Percentiles rank a stretch among this genome's conserved stretches.
Conservation (phyloP, 305 asterid genomes). For the Plantago lanceolata region DNA sequence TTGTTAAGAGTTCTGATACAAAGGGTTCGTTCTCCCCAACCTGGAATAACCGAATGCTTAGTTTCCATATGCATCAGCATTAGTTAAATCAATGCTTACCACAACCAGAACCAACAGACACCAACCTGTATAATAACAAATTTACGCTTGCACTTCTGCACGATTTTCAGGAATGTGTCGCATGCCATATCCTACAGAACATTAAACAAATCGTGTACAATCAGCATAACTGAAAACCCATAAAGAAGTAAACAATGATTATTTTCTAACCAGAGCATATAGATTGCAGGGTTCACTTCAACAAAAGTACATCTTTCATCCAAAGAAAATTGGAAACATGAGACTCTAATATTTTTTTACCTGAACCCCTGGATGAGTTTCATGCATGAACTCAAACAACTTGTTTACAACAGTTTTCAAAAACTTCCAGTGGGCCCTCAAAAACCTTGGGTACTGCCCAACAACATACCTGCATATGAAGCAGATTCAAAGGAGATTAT, state of each 20-base stretch:
- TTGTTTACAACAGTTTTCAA: conserved; percentile 97
- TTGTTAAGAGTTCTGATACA: conserved; percentile 85
- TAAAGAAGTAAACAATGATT: not conserved
- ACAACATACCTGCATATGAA: conserved; percentile 83
- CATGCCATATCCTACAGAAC: conserved; percentile 96
- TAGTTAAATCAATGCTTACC: not conserved
- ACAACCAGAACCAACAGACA: not conserved
- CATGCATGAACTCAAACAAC: conserved; percentile 98
- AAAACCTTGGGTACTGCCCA: conserved; percentile 96
- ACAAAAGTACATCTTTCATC: conserved; percentile 4
- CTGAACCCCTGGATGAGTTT: conserved; percentile 99
- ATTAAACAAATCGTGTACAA: no score
- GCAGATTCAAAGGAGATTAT: not conserved
- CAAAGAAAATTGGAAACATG: conserved; percentile 13
- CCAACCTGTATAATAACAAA: conserved; percentile 86
- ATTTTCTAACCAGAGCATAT: no score
- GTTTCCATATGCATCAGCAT: conserved; percentile 7
- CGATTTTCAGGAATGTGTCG: conserved; percentile 94
- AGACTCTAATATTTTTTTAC: conserved; percentile 31
- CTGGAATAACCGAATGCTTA: conserved; percentile 36
- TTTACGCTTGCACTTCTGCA: conserved; percentile 98
- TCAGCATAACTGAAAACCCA: no score
- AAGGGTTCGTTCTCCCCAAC: conserved; percentile 96
- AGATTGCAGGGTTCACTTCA: not conserved
- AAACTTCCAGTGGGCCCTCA: conserved; percentile 99